Percentiles rank a stretch among this genome's conserved stretches.
phyloP scores from a whole-genome alignment of 768 basidiomycete genomes.

The Pholiota microspora region DNA sequence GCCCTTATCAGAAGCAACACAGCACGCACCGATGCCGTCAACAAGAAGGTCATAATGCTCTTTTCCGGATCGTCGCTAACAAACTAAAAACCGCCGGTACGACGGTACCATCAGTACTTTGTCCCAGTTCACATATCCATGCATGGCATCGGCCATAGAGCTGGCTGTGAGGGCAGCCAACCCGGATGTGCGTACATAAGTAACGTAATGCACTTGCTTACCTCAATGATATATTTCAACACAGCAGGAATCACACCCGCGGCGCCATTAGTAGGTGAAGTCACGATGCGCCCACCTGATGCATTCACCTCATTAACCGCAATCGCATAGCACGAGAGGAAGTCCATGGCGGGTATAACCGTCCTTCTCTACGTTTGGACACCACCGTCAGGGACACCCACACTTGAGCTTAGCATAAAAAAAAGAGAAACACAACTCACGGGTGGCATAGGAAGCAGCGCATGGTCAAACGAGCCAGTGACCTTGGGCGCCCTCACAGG shows the following conservation, averaged over 20 bases:
- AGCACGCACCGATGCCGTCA: slow-evolving; percentile 76
- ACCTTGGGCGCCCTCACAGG: slow-evolving; percentile 41
- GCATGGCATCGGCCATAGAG: too few species aligned
- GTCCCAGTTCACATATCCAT: not conserved
- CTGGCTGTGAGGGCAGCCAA: not conserved
- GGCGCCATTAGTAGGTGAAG: slow-evolving; percentile 91
- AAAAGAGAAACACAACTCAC: slow-evolving; percentile 38
- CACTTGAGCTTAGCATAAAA: not conserved
- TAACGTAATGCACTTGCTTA: slow-evolving; percentile 19
- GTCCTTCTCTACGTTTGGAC: slow-evolving; percentile 59
- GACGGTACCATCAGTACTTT: too few species aligned
- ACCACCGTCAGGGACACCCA: not conserved
- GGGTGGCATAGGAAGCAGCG: slow-evolving; percentile 78
- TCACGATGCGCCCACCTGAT: slow-evolving; percentile 90
- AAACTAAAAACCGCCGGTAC: slow-evolving; percentile 46
- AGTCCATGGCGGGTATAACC: slow-evolving; percentile 91
- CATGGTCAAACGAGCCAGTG: slow-evolving; percentile 77
- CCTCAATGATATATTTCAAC: slow-evolving; percentile 86
- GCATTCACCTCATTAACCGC: slow-evolving; percentile 97
- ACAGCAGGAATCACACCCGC: slow-evolving; percentile 93
- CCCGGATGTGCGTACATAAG: slow-evolving; percentile 4
- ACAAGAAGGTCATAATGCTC: slow-evolving; percentile 82
- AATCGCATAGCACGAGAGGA: slow-evolving; percentile 90
- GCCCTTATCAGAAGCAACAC: not conserved
- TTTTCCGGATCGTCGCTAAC: slow-evolving; percentile 89